Base-by-base conservation (phyloP, 2,329 filamentous ascomycete genomes). In the Phaeoacremonium minimum region DNA sequence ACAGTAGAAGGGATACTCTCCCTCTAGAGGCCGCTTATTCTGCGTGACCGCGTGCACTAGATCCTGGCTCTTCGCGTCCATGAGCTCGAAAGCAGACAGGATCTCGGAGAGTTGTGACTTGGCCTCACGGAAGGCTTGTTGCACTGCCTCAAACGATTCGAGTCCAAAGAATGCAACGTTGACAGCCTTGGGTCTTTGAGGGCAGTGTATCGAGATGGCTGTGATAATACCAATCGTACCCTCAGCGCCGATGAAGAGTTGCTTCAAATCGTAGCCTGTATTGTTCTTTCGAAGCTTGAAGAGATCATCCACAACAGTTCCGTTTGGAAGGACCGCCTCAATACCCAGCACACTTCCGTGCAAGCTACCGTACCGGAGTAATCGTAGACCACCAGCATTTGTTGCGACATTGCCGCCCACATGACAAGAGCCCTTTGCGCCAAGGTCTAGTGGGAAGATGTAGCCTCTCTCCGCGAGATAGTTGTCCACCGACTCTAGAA, bases 141-240 rank as follows among this genome's bases (percentile, higher is more conserved):
- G 87, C 11, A 88, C 87, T 58, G 95, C 83, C 32, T 95, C 89
- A 60, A 86, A 98, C 28, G 85, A 94, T 51, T 91, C 81, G 17
- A 97, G 71, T 18, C 89, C 91, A 47, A 98, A 89, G 61, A 95
- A 93, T 16, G 93, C 93, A 7, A 98, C 93, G 48, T 98, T 97
- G 49, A 95, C 79, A 1, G 93, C 90, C 31, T 84, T 81, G 15
- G 89, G 86, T 14, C 88, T 78, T 55, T 90, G 89, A 1, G 93
- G 90, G 54, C 90, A 96, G 49, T 91, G 74, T 44, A 98, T 85
- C 4, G 89, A 90, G 26, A 97, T 75, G 32, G 79, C 90, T 14
- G 93, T 98, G 51, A 98, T 86, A 52, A 97, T 85, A 36, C 93
- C 93, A 45, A 97, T 85, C 5, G 93, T 97, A 16, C 93, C 93